A percentile compares a stretch with the other conserved stretches of the same genome.
Evolutionary conservation across 352 stramenopile species (phyloP).

Genomic region (Phytophthora litchii): DNA sequence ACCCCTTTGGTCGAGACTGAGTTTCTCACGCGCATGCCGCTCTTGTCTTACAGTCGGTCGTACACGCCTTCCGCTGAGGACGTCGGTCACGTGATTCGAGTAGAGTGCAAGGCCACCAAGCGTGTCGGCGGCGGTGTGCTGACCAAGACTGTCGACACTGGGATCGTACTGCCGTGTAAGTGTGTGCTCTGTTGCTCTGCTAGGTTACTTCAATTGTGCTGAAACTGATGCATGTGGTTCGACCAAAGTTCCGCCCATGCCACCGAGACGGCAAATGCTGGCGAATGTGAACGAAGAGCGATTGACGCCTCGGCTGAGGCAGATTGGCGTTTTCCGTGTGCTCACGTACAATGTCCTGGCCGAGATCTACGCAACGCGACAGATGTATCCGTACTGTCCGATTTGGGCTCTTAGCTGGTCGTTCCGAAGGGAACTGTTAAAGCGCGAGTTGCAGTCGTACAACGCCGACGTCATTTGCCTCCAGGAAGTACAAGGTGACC

Average conservation of each 20-base stretch:
- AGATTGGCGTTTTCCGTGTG: slow-evolving; percentile 85
- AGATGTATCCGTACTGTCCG: slow-evolving; percentile 97
- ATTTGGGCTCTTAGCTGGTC: slow-evolving; percentile 98
- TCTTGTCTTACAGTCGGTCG: slow-evolving; percentile 56
- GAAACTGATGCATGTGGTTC: slow-evolving; percentile 35
- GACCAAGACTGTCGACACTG: slow-evolving; percentile 82
- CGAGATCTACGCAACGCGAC: slow-evolving; percentile 90
- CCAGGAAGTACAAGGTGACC: slow-evolving; percentile 98
- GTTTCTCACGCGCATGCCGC: slow-evolving; percentile 37
- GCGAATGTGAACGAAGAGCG: slow-evolving; percentile 83
- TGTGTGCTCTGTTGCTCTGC: slow-evolving; percentile 35
- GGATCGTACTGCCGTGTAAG: slow-evolving; percentile 88
- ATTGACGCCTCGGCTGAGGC: slow-evolving; percentile 67
- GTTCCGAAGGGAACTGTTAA: slow-evolving; percentile 92
- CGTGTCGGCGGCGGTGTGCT: slow-evolving; percentile 53
- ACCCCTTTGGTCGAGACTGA: slow-evolving; percentile 27
- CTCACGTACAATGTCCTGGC: slow-evolving; percentile 93
- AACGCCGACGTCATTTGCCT: slow-evolving; percentile 98
- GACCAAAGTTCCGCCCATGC: slow-evolving; percentile 72
- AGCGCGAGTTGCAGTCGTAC: slow-evolving; percentile 90
- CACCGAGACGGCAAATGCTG: slow-evolving; percentile 81
- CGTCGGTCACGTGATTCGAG: slow-evolving; percentile 80
- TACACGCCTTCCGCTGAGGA: slow-evolving; percentile 73
- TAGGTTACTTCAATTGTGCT: slow-evolving; percentile 21
- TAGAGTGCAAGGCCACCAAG: slow-evolving; percentile 77